phyloP scores from a whole-genome alignment of 2,329 filamentous ascomycete species.

The Diplodia intermedia region DNA sequence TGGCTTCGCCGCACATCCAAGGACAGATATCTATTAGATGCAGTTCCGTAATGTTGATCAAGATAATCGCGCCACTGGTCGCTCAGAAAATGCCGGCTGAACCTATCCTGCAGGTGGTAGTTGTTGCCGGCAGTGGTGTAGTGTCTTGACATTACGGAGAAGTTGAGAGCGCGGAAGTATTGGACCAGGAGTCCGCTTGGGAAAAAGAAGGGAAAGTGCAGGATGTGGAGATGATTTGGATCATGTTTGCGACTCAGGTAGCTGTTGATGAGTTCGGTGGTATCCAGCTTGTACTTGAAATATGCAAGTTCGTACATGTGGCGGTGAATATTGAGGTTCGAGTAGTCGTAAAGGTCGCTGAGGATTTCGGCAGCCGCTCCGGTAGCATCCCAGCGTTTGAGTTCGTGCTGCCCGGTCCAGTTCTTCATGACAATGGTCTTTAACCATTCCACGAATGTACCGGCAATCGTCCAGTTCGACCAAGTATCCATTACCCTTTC shows the following conservation, averaged over 20 bases:
- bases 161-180: conserved; percentile 89
- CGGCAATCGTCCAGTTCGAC: conserved; percentile 20
- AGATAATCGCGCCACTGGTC: conserved; percentile 22
- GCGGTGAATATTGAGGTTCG: conserved; percentile 22
- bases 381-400: conserved; percentile 73
- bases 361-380: conserved; percentile 80
- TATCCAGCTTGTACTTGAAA: conserved; percentile 60
- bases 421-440: conserved; percentile 76
- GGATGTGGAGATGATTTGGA: conserved; percentile 72
- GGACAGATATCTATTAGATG: conserved; percentile 48
- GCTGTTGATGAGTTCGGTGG: conserved; percentile 58
- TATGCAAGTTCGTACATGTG: conserved; percentile 18
- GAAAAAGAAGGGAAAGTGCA: conserved; percentile 84
- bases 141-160: conserved; percentile 80
- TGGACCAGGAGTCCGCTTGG: conserved; percentile 73
- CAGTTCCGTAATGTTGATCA: conserved; percentile 21
- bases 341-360: conserved; percentile 61
- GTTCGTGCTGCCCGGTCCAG: conserved; percentile 78
- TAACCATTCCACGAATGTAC: conserved; percentile 68
- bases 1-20: conserved; percentile 53
- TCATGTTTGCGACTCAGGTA: conserved; percentile 70
- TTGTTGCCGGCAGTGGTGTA: conserved; percentile 62
- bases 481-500: conserved; percentile 24
- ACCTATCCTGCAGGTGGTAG: conserved; percentile 37
- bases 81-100: conserved; percentile 27